Base-by-base conservation (phyloP, 1,284 basidiomycete genomes). In the Athelia sp. region DNA sequence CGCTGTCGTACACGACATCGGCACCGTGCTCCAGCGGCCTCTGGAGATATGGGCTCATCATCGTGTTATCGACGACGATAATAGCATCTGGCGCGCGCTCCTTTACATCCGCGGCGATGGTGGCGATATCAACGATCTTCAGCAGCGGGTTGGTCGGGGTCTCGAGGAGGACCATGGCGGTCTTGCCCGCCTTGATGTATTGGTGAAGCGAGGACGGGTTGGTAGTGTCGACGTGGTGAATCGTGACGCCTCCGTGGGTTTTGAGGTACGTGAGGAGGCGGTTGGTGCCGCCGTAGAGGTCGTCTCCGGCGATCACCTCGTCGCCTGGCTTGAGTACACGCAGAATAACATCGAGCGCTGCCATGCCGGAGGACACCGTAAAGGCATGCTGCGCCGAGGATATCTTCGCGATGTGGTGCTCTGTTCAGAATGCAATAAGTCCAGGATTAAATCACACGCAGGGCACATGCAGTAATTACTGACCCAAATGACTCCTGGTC, bases 1-100 rank as follows among this genome's bases (percentile, higher is more conserved):
- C 97, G 52, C 93, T 96, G 69, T 99, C 97, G 64, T 99, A 99
- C 15, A 98, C 95, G 47, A 99, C 84, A 63, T 99, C 97, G 43
- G 90, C 93, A 23, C 97, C 97, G 53, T 97, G 87, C 63, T 98
- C 93, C 47, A 99, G 80, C 1, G 97, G 97, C 49, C 95, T 78
- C 70, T 98, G 95, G 17, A 99, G 79, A 69, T 98, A 99, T 10
- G 97, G 97, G 62, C 94, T 98, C 95, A 99, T 98, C 97, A 99
- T 99, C 55, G 97, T 99, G 69, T 99, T 99, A 70, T 99, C 97
- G 21, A 95, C 93, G 24, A 98, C 91, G 53, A 98, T 74, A 58
- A 96, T 65, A 1, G 93, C 93, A 58, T 88, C 77, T 15, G 90
- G 89, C 17, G 88, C 84, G 40, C 81, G 79, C 57, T 85, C 82